Evolutionary conservation across 495 filamentous ascomycete genomes (phyloP).

Genomic region (Aspergillus asperescens): DNA sequence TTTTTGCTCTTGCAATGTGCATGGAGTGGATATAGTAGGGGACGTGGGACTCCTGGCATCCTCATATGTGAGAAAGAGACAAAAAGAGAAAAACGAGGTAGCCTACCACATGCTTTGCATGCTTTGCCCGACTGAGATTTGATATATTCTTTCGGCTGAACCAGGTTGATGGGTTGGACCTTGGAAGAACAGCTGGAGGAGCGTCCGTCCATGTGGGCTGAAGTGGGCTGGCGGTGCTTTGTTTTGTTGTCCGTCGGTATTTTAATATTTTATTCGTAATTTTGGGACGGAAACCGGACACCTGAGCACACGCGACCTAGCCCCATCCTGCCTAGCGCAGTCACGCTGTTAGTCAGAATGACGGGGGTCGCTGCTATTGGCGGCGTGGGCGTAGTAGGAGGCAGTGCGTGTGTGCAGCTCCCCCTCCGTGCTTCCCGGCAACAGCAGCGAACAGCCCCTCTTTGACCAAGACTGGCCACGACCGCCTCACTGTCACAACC

Average conservation of each 20-base stretch:
- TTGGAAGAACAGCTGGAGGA: neutral
- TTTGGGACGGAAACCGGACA: constrained; percentile 13
- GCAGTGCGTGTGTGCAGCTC: constrained; percentile 13
- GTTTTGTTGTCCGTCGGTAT: constrained; percentile 16
- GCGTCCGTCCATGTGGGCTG: constrained; percentile 25
- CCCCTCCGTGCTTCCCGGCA: constrained; percentile 23
- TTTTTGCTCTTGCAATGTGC: too few species aligned
- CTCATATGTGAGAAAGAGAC: too few species aligned
- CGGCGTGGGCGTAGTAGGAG: constrained; percentile 11
- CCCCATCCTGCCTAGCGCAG: constrained; percentile 8
- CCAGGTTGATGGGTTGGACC: constrained; percentile 24
- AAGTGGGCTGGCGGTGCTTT: constrained; percentile 16
- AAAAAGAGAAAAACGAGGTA: too few species aligned
- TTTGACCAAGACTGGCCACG: constrained; percentile 18
- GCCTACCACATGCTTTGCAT: constrained; percentile 12
- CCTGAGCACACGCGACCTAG: constrained; percentile 13
- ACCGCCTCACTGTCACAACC: constrained; percentile 29
- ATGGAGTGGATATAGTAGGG: too few species aligned
- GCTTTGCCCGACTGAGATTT: constrained; percentile 2
- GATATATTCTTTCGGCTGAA: constrained; percentile 18
- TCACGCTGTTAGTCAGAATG: constrained; percentile 21
- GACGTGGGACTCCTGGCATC: too few species aligned
- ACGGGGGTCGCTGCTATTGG: constrained; percentile 10
- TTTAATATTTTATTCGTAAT: constrained; percentile 15
- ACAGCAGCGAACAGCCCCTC: constrained; percentile 23